Percentiles rank a stretch among this genome's conserved stretches.
Conservation (phyloP, 2,329 filamentous ascomycete species). For the Monilinia laxa region DNA sequence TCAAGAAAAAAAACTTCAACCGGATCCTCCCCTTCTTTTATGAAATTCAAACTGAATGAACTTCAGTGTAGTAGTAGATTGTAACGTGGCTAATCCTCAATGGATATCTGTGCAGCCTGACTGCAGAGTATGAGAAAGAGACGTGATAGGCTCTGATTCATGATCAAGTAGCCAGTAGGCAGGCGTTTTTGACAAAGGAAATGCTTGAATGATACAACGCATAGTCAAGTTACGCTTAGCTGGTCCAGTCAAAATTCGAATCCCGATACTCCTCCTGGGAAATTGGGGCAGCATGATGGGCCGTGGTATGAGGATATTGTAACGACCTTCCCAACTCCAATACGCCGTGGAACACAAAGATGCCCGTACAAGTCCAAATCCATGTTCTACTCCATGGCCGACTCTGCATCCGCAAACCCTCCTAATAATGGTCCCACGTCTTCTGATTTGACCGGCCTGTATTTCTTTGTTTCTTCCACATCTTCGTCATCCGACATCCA, state of each 20-base stretch:
- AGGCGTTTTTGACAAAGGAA: constrained; percentile 39
- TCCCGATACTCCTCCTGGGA: constrained; percentile 33
- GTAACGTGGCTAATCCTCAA: constrained; percentile 40
- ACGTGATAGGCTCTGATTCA: constrained; percentile 39
- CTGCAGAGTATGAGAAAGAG: constrained; percentile 36
- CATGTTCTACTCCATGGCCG: constrained; percentile 37
- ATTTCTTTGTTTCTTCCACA: constrained; percentile 36
- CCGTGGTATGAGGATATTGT: constrained; percentile 36
- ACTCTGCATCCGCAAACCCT: constrained; percentile 41
- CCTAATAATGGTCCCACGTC: constrained; percentile 40
- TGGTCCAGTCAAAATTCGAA: constrained; percentile 40
- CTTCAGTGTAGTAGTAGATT: constrained; percentile 36
- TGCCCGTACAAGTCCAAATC: constrained; percentile 28
- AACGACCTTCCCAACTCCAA: constrained; percentile 35
- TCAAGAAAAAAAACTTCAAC: constrained; percentile 17
- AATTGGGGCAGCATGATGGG: constrained; percentile 31
- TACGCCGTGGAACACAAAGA: constrained; percentile 37
- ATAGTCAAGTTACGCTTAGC: constrained; percentile 40
- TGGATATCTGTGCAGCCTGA: constrained; percentile 39
- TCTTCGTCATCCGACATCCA: constrained; percentile 46
- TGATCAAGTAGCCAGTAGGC: constrained; percentile 38
- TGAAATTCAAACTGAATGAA: constrained; percentile 31
- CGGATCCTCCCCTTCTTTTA: constrained; percentile 34
- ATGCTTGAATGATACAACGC: constrained; percentile 42
- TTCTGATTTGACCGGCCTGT: constrained; percentile 39